These are phyloP conservation scores for Arabidopsis arenosa DNA, from an alignment of 345 rosid genomes.

Conservation along the genomic window DNA sequence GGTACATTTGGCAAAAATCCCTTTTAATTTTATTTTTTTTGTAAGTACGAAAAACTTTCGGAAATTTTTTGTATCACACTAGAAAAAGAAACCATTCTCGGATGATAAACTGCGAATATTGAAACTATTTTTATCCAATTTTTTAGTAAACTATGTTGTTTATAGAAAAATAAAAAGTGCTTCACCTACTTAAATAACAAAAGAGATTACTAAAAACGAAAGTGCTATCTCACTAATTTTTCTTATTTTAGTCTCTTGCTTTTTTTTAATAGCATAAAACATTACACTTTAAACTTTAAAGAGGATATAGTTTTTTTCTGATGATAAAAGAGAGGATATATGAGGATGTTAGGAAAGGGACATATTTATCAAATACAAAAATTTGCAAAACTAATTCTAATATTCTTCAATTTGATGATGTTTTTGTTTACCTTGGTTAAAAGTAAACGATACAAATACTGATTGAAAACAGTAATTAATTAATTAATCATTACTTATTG, in stretches of 20 bases:
- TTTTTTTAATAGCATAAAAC: background rate
- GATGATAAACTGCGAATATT: background rate
- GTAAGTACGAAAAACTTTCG: no score
- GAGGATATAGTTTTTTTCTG: background rate
- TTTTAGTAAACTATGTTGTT: background rate
- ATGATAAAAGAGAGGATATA: no score
- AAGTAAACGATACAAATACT: background rate
- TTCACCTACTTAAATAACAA: background rate
- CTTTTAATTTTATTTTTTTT: background rate
- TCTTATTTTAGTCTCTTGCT: background rate
- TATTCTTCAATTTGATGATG: background rate
- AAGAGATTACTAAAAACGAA: background rate
- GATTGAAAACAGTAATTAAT: background rate
- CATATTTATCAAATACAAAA: constrained; percentile 2
- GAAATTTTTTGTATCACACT: background rate
- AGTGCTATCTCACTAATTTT: background rate
- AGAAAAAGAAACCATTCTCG: background rate
- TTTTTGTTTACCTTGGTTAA: no score
- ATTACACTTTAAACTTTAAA: background rate
- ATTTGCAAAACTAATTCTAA: background rate
- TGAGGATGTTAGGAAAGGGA: background rate
- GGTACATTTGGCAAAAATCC: no score
- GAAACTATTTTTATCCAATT: background rate
- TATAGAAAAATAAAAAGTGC: background rate
- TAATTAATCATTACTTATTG: no score